Conservation (phyloP, 2,329 filamentous ascomycete genomes). For the Alternaria panax region DNA sequence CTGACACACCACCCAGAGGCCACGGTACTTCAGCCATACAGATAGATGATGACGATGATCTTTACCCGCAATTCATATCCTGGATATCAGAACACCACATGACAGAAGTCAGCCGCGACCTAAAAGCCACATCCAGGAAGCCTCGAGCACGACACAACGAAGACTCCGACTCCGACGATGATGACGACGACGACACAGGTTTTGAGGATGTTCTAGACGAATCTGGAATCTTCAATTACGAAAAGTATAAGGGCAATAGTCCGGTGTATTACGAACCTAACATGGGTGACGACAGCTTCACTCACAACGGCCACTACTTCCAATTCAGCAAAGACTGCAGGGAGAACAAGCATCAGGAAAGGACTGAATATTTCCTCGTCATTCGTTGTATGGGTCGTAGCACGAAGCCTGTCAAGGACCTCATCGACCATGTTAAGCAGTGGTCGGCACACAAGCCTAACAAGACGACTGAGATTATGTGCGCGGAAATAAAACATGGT, state of each 20-base stretch:
- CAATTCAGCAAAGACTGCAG: constrained; percentile 45
- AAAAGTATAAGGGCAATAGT: constrained; percentile 57
- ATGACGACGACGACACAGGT: constrained; percentile 15
- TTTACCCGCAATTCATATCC: constrained; percentile 53
- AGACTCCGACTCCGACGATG: background rate
- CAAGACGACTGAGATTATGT: constrained; percentile 56
- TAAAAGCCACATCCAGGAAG: constrained; percentile 52
- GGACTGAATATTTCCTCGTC: constrained; percentile 7
- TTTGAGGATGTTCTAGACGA: constrained; percentile 22
- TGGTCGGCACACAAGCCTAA: constrained; percentile 54
- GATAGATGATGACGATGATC: constrained; percentile 55
- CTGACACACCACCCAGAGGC: constrained; percentile 25
- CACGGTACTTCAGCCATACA: constrained; percentile 54
- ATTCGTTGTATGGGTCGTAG: constrained; percentile 58
- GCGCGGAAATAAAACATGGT: constrained; percentile 44
- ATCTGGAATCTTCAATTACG: constrained; percentile 57
- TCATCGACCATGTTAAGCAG: constrained; percentile 56
- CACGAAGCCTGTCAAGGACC: constrained; percentile 57
- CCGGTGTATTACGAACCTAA: constrained; percentile 60
- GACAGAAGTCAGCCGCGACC: constrained; percentile 43
- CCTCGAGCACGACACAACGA: constrained; percentile 25
- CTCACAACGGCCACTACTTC: constrained; percentile 51
- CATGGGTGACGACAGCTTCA: constrained; percentile 56
- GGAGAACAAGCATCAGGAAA: constrained; percentile 25
- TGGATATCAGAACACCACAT: constrained; percentile 55